Evolutionary conservation across 192 early-diverging fungal species (phyloP), one percentile per base, ranked within the genome.

Genomic region (Backusella tarrabulga): DNA sequence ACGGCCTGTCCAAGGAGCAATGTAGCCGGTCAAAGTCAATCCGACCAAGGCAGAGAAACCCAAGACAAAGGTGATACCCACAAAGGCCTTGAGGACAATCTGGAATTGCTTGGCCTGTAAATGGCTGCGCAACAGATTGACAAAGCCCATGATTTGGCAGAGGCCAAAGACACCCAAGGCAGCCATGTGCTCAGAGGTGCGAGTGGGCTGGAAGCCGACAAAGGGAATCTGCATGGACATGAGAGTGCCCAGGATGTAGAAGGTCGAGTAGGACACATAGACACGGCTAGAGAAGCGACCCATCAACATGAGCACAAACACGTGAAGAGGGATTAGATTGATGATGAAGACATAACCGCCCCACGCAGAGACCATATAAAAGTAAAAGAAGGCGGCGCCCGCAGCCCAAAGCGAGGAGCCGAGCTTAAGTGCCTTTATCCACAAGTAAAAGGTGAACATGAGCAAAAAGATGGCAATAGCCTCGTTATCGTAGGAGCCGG

Each of bases 281-380:
- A 98, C 82, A 23, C 96, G 91, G 76, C 89, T 91, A 32, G 95
- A 96, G 85, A 91, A 99, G 35, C 98, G 90, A 11, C 98, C 98
- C 97, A 99, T 99, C 60, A 94, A 81, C 75, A 98, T 86, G 73
- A 99, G 82, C 5, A 90, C 94, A 87, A 98, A 96, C 32, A 89
- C 98, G 79, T 99, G 98, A 42, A 99, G 87, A 35, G 98, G 98
- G 40, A 99, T 92, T 80, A 99, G 78, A 84, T 99, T 99, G 84
- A 96, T 99, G 77, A 99, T 99, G 79, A 99, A 99, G 60, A 98
- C 98, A 80, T 99, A 99, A 63, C 98, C 98, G 84, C 98, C 98
- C 98, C 98, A 99, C 14, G 97, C 94, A 14, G 96, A 92, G 2
- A 99, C 98, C 98, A 99, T 99, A 89, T 98, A 99, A 82, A 99